Conservation (phyloP, 768 basidiomycete species). For the Termitomyces titanicus region DNA sequence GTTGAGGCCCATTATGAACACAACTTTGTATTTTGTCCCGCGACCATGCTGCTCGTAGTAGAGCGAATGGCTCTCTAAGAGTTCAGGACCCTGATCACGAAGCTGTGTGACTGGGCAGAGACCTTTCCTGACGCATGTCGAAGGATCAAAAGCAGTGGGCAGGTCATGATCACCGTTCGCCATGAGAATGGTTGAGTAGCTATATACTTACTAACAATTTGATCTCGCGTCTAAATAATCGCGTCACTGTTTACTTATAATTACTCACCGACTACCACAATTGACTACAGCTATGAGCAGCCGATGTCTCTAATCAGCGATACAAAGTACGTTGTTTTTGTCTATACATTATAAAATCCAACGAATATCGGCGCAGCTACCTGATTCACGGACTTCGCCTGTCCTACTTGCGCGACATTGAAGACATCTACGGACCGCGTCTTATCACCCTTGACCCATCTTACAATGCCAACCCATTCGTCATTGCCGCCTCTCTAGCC, state of each 20-base stretch:
- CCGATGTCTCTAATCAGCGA: conserved; percentile 65
- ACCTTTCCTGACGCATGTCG: conserved; percentile 64
- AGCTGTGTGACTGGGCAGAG: conserved; percentile 69
- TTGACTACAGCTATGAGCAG: not conserved
- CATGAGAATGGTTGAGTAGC: not conserved
- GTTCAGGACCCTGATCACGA: conserved; percentile 38
- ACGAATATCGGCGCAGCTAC: conserved; percentile 33
- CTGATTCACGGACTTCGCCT: conserved; percentile 84
- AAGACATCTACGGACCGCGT: conserved; percentile 81
- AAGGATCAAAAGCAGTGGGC: conserved; percentile 52
- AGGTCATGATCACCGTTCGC: conserved; percentile 15
- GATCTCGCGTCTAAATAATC: no score
- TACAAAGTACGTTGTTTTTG: conserved; percentile 41
- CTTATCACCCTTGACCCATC: conserved; percentile 78
- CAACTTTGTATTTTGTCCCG: conserved; percentile 54
- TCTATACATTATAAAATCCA: not conserved
- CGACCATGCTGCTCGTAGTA: conserved; percentile 79
- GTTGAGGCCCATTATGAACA: conserved; percentile 81
- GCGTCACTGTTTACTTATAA: not conserved
- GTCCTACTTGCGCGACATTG: conserved; percentile 82
- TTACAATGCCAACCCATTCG: conserved; percentile 80
- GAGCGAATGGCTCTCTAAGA: conserved; percentile 64
- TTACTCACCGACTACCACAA: not conserved
- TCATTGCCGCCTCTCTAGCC: conserved; percentile 73
- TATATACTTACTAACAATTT: no score